phyloP scores from a whole-genome alignment of 2,329 filamentous ascomycete species.

The Aphanocladium album region DNA sequence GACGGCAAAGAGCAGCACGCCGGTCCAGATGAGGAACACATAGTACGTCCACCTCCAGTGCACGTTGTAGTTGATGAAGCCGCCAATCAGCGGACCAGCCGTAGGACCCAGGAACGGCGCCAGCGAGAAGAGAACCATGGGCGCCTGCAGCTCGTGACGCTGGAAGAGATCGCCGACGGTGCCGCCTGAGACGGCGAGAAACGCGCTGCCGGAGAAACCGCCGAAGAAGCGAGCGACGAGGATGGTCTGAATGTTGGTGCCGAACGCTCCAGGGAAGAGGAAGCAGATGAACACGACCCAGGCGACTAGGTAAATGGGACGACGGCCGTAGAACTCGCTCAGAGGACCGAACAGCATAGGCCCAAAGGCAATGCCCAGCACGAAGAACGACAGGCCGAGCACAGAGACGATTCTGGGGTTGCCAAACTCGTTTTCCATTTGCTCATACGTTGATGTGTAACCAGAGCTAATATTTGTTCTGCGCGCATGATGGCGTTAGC shows the following conservation, averaged over 20 bases:
- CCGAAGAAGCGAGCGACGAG: constrained; percentile 73
- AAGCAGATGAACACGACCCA: constrained; percentile 73
- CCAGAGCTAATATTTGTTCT: constrained; percentile 84
- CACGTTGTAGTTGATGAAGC: constrained; percentile 74
- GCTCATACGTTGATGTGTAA: constrained; percentile 76
- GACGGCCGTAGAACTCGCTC: constrained; percentile 75
- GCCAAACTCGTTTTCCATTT: constrained; percentile 71
- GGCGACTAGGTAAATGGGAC: constrained; percentile 72
- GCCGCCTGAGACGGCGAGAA: constrained; percentile 71
- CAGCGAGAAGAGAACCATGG: constrained; percentile 77
- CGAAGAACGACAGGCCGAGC: constrained; percentile 76
- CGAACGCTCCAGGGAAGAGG: constrained; percentile 75
- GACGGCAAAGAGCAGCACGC: constrained; percentile 58
- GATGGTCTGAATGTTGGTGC: constrained; percentile 76
- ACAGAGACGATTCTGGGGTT: constrained; percentile 68
- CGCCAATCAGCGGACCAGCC: constrained; percentile 60
- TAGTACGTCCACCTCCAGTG: constrained; percentile 83
- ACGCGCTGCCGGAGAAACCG: constrained; percentile 64
- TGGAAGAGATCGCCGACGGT: constrained; percentile 79
- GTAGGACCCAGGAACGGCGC: constrained; percentile 60
- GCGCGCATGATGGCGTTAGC: constrained; percentile 15
- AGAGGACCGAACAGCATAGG: constrained; percentile 60
- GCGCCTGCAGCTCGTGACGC: constrained; percentile 62
- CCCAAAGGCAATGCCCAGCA: constrained; percentile 65
- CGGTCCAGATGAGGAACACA: constrained; percentile 75